These are phyloP conservation scores for Backusella sp. DNA, from an alignment of 192 early-diverging fungal species.

Conservation along the genomic window DNA sequence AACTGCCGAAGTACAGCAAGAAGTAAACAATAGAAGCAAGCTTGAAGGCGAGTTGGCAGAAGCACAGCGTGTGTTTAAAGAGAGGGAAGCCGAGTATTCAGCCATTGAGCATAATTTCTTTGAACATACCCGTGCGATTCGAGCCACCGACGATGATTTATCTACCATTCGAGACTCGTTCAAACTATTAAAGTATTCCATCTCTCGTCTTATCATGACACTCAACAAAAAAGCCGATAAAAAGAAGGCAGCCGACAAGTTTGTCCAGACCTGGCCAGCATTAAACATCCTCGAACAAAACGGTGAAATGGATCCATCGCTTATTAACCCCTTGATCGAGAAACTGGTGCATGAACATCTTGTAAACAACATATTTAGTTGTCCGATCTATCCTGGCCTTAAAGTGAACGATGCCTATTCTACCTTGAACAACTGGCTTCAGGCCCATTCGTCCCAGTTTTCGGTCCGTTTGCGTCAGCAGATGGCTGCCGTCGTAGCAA, in stretches of 20 bases:
- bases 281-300: slow-evolving; percentile 20
- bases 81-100: slow-evolving; percentile 33
- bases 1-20: slow-evolving; percentile 7
- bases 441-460: slow-evolving; percentile 23
- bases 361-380: slow-evolving; percentile 29
- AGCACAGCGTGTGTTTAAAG: slow-evolving; percentile 26
- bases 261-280: slow-evolving; percentile 29
- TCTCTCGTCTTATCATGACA: slow-evolving; percentile 33
- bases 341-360: slow-evolving; percentile 35
- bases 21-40: slow-evolving; percentile 12
- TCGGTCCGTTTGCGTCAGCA: slow-evolving; percentile 38
- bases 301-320: slow-evolving; percentile 25
- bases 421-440: slow-evolving; percentile 29
- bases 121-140: slow-evolving; percentile 31
- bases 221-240: slow-evolving; percentile 41
- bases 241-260: slow-evolving; percentile 26
- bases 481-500: slow-evolving; percentile 34
- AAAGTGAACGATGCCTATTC: slow-evolving; percentile 33
- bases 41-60: slow-evolving; percentile 23
- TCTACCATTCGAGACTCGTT: slow-evolving; percentile 40
- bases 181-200: slow-evolving; percentile 34
- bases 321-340: slow-evolving; percentile 36
- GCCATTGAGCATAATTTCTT: slow-evolving; percentile 39
- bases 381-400: slow-evolving; percentile 35
- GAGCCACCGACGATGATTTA: slow-evolving; percentile 42